Conservation (phyloP, 176 grass and related monocot genomes). For the Tillandsia fasciculata region DNA sequence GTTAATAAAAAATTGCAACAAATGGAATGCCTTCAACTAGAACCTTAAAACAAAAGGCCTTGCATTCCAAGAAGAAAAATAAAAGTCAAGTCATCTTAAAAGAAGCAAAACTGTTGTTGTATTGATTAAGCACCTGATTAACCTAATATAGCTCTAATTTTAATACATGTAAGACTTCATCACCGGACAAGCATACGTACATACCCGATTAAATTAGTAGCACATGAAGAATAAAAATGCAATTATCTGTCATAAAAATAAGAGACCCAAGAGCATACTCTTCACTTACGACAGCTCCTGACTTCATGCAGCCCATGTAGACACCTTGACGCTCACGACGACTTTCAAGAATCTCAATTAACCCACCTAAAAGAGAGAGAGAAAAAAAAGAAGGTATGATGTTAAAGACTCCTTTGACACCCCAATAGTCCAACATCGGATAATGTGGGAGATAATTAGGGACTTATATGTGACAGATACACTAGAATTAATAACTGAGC, state of each 20-base stretch:
- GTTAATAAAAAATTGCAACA: too few species aligned
- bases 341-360: conserved; percentile 88
- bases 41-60: neutral
- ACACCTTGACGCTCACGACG: conserved; percentile 46
- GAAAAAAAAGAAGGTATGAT: too few species aligned
- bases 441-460: too few species aligned
- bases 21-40: too few species aligned
- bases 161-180: neutral
- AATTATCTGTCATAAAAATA: neutral
- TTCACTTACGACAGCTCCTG: conserved; percentile 78
- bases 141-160: neutral
- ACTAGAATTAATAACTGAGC: too few species aligned
- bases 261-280: conserved; percentile 51
- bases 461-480: too few species aligned
- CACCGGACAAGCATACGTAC: neutral
- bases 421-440: too few species aligned
- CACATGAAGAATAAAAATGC: neutral
- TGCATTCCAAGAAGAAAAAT: neutral
- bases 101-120: neutral
- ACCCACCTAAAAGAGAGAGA: conserved; percentile 35
- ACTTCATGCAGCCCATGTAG: conserved; percentile 99
- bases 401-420: too few species aligned
- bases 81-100: neutral
- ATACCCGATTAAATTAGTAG: neutral
- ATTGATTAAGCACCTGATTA: conserved; percentile 6